A percentile compares a stretch with the other conserved stretches of the same genome.
Conservation (phyloP, 371 early-diverging fungal species). For the Chytridiales sp. region DNA sequence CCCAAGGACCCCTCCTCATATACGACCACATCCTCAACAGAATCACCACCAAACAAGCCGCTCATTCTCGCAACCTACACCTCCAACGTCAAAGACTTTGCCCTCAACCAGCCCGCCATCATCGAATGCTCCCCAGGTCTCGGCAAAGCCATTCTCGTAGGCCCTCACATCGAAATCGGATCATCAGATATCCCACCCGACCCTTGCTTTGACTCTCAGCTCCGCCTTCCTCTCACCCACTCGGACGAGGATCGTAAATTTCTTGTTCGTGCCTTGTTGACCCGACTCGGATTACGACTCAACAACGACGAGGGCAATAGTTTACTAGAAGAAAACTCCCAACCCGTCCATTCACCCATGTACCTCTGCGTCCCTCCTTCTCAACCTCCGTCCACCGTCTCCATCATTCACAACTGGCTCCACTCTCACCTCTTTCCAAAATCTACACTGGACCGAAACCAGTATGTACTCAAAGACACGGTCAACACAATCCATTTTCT, state of each 20-base stretch:
- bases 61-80: conserved; percentile 20
- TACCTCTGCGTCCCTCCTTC: no score
- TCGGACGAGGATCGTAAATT: background rate
- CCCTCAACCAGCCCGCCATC: conserved; percentile 35
- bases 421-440: no score
- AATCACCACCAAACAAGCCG: background rate
- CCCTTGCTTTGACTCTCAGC: no score
- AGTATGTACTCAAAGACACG: background rate
- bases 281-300: conserved; percentile 13
- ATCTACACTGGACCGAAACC: no score
- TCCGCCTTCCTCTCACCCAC: no score
- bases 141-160: conserved; percentile 39
- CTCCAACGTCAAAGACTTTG: conserved; percentile 2
- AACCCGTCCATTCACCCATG: conserved; percentile 47
- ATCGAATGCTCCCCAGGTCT: conserved; percentile 36
- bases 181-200: no score
- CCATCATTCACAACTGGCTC: no score
- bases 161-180: conserved; percentile 48
- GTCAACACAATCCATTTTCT: background rate
- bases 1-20: no score
- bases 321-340: conserved; percentile 43
- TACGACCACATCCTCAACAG: no score
- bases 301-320: conserved; percentile 26
- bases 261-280: conserved; percentile 9
- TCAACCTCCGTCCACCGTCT: no score